Evolutionary conservation across 371 early-diverging fungal species (phyloP), one percentile per base, ranked within the genome.

Genomic region (Saksenaea vasiformis): DNA sequence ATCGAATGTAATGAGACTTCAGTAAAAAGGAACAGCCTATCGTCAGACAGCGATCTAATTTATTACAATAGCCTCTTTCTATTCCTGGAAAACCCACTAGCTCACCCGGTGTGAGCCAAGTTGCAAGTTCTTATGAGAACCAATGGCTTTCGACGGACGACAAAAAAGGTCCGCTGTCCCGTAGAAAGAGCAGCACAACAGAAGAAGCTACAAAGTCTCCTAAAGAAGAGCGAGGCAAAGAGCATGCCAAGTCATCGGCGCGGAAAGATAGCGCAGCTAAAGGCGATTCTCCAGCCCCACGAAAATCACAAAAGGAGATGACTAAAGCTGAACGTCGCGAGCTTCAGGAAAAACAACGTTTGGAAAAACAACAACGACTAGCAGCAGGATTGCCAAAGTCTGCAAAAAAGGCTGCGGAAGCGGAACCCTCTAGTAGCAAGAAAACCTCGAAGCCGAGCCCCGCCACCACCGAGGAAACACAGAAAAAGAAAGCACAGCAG

Each of bases 261-360:
- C 38, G 64, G 24, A 55, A 38, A 62, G 56, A 67, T 36, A 67
- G 44, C 34, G 47, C 61, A 24, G 36, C 14, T 28, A 26, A 31
- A 55, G 7, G 15, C 34, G 36, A 47, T 5, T 28, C 44, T 14
- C 47, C 73, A 35, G 54, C 70, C 17, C 65, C 63, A 13, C 74
- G 77, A 53, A 89, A 86, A 64, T 72, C 83, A 19, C 74, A 73
- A 65, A 92, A 91, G 70, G 84, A 89, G 5, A 90, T 94, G 93
- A 92, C 94, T 34, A 96, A 94, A 68, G 93, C 94, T 15, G 95
- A 96, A 80, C 86, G 95, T 59, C 87, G 95, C 34, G 96, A 88
- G 9, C 66, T 90, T 47, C 83, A 92, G 76, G 93, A 93, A 64
- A 81, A 84, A 57, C 92, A 93, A 71, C 82, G 90, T 27, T 87